Evolutionary conservation across 2,329 filamentous ascomycete species (phyloP).

Genomic region (Penicillium sp.): DNA sequence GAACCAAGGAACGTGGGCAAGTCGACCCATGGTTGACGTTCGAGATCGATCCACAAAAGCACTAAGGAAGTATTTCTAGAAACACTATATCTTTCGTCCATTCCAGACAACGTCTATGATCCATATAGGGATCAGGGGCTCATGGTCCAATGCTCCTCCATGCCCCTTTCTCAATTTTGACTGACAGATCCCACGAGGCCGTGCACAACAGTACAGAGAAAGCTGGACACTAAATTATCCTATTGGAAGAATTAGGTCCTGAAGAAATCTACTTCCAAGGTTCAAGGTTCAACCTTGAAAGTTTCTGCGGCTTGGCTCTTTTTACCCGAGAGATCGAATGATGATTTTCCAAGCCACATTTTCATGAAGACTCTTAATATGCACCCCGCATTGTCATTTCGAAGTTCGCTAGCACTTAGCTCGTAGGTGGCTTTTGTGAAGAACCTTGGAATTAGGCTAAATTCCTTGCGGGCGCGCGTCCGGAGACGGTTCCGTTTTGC

Average conservation of each 20-base stretch:
- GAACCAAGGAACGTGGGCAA: not conserved
- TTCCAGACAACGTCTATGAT: not conserved
- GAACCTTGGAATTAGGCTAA: not conserved
- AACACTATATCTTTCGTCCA: not conserved
- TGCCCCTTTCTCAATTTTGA: not conserved
- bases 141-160: not conserved
- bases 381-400: slow-evolving; percentile 2
- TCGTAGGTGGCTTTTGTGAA: not conserved
- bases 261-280: not conserved
- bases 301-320: not conserved
- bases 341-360: not conserved
- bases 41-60: not conserved
- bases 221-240: no score
- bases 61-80: not conserved
- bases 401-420: not conserved
- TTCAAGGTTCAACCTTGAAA: not conserved
- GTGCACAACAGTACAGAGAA: not conserved
- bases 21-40: not conserved
- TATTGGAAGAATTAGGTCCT: not conserved
- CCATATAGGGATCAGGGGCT: not conserved
- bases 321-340: not conserved
- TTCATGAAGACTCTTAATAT: not conserved
- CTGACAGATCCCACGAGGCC: not conserved
- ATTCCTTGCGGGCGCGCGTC: not conserved
- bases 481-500: slow-evolving; percentile 12